These are phyloP conservation scores for Daldinia bambusicola DNA, from an alignment of 495 filamentous ascomycete genomes.

Conservation along the genomic window DNA sequence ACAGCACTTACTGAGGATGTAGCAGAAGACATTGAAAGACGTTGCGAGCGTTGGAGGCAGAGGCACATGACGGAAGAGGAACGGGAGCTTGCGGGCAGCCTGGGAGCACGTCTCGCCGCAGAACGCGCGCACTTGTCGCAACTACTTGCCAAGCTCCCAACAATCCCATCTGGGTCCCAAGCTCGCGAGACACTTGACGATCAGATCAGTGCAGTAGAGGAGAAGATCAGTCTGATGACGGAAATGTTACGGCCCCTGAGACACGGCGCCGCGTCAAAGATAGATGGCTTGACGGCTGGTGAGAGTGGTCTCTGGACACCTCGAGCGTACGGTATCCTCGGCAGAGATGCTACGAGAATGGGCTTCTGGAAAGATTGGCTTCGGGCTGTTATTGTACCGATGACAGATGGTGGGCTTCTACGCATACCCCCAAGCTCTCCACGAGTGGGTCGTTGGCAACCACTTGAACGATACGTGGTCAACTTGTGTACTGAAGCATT, in stretches of 20 bases:
- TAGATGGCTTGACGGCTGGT: conserved; percentile 94
- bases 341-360: conserved; percentile 82
- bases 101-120: conserved; percentile 87
- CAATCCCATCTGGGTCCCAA: conserved; percentile 78
- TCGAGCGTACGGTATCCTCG: conserved; percentile 91
- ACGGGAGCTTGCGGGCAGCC: conserved; percentile 88
- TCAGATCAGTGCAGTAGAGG: conserved; percentile 93
- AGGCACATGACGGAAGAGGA: conserved; percentile 97
- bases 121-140: conserved; percentile 92
- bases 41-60: conserved; percentile 93
- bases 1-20: conserved; percentile 83
- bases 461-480: conserved; percentile 94
- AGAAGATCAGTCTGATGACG: conserved; percentile 96
- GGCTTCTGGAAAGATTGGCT: conserved; percentile 99
- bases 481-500: conserved; percentile 97
- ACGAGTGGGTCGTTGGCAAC: conserved; percentile 94
- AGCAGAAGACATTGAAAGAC: conserved; percentile 87
- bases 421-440: conserved; percentile 89
- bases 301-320: conserved; percentile 98
- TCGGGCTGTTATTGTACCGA: conserved; percentile 88
- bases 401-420: conserved; percentile 87
- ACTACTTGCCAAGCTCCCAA: conserved; percentile 83
- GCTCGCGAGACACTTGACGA: conserved; percentile 88
- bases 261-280: conserved; percentile 94
- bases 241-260: conserved; percentile 92